phyloP scores from a whole-genome alignment of 2,329 filamentous ascomycete genomes.

The Pseudogymnoascus sp. region DNA sequence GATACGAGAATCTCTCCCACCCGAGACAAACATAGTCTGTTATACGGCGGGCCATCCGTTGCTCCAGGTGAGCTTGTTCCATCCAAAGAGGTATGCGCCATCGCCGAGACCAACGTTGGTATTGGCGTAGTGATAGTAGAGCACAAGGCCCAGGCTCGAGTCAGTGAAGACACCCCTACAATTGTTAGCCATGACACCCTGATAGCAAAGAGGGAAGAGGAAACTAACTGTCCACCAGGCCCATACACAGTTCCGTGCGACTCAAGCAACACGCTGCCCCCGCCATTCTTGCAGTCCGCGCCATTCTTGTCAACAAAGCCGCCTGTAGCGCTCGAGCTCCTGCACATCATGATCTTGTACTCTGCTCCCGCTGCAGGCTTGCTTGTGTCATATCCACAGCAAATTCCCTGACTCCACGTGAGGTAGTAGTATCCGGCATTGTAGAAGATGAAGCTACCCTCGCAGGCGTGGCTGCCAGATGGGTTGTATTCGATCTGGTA shows the following conservation, averaged over 20 bases:
- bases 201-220: neutral
- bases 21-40: neutral
- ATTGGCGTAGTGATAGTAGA: slow-evolving; percentile 60
- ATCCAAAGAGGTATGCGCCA: slow-evolving; percentile 40
- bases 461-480: slow-evolving; percentile 45
- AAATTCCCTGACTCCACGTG: slow-evolving; percentile 55
- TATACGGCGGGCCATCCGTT: slow-evolving; percentile 41
- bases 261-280: slow-evolving; percentile 55
- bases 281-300: slow-evolving; percentile 45
- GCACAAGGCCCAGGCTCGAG: slow-evolving; percentile 42
- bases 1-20: neutral
- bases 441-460: slow-evolving; percentile 52
- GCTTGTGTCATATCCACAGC: slow-evolving; percentile 51
- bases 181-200: neutral
- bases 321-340: slow-evolving; percentile 46
- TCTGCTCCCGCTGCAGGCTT: slow-evolving; percentile 51
- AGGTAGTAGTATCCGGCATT: slow-evolving; percentile 56
- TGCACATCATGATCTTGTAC: slow-evolving; percentile 61
- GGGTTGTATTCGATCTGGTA: slow-evolving; percentile 50
- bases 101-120: slow-evolving; percentile 48
- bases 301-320: slow-evolving; percentile 52
- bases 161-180: slow-evolving; percentile 50
- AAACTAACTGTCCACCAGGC: slow-evolving; percentile 51
- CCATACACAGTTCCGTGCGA: slow-evolving; percentile 57
- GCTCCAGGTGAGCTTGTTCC: slow-evolving; percentile 39